These are phyloP conservation scores for Tolypocladium endophyticum DNA, from an alignment of 2,329 filamentous ascomycete species.

Conservation along the genomic window DNA sequence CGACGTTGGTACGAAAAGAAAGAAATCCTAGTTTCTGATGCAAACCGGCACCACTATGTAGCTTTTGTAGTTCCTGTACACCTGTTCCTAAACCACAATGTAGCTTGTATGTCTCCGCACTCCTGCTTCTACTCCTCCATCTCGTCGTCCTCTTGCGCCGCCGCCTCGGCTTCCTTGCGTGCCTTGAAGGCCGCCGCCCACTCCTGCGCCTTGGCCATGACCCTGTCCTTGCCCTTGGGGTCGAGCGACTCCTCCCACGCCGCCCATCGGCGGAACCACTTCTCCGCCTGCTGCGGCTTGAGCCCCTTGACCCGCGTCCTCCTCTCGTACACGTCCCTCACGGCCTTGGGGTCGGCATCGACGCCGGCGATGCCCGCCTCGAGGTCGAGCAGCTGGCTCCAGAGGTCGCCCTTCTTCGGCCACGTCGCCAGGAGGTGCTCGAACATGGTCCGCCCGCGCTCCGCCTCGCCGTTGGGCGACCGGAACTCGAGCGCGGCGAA, in stretches of 20 bases:
- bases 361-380: conserved; percentile 54
- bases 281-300: conserved; percentile 73
- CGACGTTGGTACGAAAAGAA: background rate
- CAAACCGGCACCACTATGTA: conserved; percentile 4
- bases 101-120: too few relatives aligned
- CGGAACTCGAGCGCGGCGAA: conserved; percentile 91
- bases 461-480: conserved; percentile 69
- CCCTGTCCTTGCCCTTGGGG: conserved; percentile 54
- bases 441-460: conserved; percentile 90
- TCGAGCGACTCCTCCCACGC: conserved; percentile 74
- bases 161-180: conserved; percentile 28
- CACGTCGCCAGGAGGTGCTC: conserved; percentile 76
- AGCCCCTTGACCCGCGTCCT: conserved; percentile 58
- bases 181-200: conserved; percentile 50
- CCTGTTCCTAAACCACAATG: too few relatives aligned
- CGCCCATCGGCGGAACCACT: conserved; percentile 87
- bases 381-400: conserved; percentile 84
- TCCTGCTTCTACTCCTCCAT: conserved; percentile 2
- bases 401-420: conserved; percentile 83
- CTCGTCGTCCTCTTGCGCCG: conserved; percentile 21
- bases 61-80: background rate
- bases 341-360: conserved; percentile 41
- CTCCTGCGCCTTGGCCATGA: conserved; percentile 60
- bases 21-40: background rate
- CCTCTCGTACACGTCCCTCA: conserved; percentile 74